Evolutionary conservation across 1,139 yeast genomes (phyloP).

Genomic region (Keqinozyma sinolaborantium): DNA sequence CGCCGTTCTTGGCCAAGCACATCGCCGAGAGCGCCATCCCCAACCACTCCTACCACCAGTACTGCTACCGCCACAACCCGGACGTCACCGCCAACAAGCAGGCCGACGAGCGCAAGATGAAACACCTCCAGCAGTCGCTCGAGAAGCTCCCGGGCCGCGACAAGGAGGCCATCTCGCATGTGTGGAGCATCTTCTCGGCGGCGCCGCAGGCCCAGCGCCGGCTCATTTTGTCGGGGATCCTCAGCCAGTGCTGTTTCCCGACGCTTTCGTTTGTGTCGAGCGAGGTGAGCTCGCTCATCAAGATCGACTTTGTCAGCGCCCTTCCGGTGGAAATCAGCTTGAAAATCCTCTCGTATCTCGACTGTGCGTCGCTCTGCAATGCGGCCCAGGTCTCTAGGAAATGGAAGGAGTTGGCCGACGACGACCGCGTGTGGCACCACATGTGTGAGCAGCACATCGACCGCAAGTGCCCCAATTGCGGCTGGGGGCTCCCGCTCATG

Average conservation of each 20-base stretch:
- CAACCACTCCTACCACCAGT: constrained; percentile 54
- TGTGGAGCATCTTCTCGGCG: constrained; percentile 76
- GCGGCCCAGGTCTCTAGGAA: constrained; percentile 88
- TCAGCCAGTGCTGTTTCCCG: constrained; percentile 92
- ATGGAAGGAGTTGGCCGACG: constrained; percentile 91
- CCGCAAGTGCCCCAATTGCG: constrained; percentile 95
- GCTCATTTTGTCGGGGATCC: constrained; percentile 75
- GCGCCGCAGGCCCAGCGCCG: constrained; percentile 68
- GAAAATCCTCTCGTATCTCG: constrained; percentile 82
- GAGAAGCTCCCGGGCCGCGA: constrained; percentile 60
- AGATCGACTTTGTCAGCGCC: constrained; percentile 83
- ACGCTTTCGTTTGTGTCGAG: constrained; percentile 81
- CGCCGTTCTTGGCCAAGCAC: constrained; percentile 45
- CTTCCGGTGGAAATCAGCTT: constrained; percentile 83
- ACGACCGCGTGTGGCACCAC: constrained; percentile 96
- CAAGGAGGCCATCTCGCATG: constrained; percentile 67
- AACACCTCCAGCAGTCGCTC: constrained; percentile 54
- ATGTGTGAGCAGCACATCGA: constrained; percentile 99
- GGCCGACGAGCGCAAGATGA: constrained; percentile 66
- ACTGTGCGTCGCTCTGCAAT: constrained; percentile 84
- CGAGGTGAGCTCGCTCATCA: constrained; percentile 73
- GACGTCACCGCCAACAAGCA: constrained; percentile 68
- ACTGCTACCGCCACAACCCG: constrained; percentile 92
- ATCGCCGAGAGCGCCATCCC: constrained; percentile 43
- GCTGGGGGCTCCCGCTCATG: constrained; percentile 96